Percentiles rank a stretch among this genome's conserved stretches.
Conservation (phyloP, 441 rosid genomes). For the Erysimum cheiri region DNA sequence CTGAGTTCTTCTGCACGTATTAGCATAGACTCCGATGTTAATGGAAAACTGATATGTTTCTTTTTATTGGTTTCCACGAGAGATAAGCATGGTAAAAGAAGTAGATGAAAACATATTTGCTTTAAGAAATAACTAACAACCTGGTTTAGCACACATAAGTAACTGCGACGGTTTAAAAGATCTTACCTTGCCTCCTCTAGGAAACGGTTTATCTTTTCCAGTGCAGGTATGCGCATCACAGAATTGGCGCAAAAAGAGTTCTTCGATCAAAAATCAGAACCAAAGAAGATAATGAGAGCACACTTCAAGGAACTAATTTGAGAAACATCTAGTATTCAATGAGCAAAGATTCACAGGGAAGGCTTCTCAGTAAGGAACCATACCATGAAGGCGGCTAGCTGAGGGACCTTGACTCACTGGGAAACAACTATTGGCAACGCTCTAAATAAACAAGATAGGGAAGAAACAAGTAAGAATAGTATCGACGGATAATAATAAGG, state of each 20-base stretch:
- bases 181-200: constrained; percentile 86
- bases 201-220: constrained; percentile 66
- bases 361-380: constrained; percentile 26
- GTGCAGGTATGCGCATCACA: constrained; percentile 95
- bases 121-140: not conserved
- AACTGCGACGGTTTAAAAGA: constrained; percentile 1
- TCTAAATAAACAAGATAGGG: constrained; percentile 56
- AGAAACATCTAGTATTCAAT: not conserved
- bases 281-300: constrained; percentile 36
- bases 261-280: constrained; percentile 51
- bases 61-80: not conserved
- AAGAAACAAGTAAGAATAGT: not conserved
- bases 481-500: not conserved
- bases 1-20: constrained; percentile 69
- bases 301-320: constrained; percentile 11
- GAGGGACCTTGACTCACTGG: constrained; percentile 79
- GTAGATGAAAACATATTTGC: not conserved
- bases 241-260: constrained; percentile 85
- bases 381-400: constrained; percentile 93
- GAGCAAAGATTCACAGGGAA: constrained; percentile 17
- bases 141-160: constrained; percentile 17
- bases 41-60: not conserved
- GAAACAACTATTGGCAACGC: constrained; percentile 89
- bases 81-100: not conserved
- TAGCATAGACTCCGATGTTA: constrained; percentile 18